Percentiles rank a stretch among this genome's conserved stretches.
These are phyloP conservation scores for Penicillium sclerotigenum DNA, from an alignment of 2,329 filamentous ascomycete genomes.

Conservation along the genomic window DNA sequence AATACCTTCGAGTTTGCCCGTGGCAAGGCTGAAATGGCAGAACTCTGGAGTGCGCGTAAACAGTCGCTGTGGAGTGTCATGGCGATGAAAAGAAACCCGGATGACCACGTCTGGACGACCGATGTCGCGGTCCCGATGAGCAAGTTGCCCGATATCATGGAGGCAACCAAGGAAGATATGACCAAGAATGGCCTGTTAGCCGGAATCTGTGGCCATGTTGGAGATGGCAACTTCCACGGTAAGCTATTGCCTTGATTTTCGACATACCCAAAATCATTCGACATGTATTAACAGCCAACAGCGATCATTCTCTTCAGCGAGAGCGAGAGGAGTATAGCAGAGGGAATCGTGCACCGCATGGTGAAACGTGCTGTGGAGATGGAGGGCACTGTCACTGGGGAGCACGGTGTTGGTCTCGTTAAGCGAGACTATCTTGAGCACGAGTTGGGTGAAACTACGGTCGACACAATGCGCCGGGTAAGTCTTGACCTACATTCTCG, in stretches of 20 bases:
- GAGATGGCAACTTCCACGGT: constrained; percentile 72
- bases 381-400: constrained; percentile 70
- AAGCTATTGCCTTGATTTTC: constrained; percentile 21
- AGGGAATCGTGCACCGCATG: constrained; percentile 65
- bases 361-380: constrained; percentile 66
- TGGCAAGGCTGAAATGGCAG: constrained; percentile 61
- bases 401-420: constrained; percentile 68
- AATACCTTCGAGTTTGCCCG: constrained; percentile 66
- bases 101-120: constrained; percentile 70
- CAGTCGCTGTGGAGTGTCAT: constrained; percentile 71
- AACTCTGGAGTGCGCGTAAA: constrained; percentile 74
- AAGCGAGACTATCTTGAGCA: constrained; percentile 64
- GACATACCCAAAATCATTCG: neutral
- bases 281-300: constrained; percentile 22
- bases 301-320: constrained; percentile 62
- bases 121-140: constrained; percentile 78
- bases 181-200: constrained; percentile 60
- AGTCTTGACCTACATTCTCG: constrained; percentile 25
- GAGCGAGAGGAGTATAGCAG: constrained; percentile 53
- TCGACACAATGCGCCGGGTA: constrained; percentile 64
- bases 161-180: constrained; percentile 65
- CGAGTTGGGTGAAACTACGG: constrained; percentile 59
- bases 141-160: constrained; percentile 67
- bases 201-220: constrained; percentile 69
- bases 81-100: constrained; percentile 58